Conservation (phyloP, 129 eudicot genomes). For the Deinandra increscens region DNA sequence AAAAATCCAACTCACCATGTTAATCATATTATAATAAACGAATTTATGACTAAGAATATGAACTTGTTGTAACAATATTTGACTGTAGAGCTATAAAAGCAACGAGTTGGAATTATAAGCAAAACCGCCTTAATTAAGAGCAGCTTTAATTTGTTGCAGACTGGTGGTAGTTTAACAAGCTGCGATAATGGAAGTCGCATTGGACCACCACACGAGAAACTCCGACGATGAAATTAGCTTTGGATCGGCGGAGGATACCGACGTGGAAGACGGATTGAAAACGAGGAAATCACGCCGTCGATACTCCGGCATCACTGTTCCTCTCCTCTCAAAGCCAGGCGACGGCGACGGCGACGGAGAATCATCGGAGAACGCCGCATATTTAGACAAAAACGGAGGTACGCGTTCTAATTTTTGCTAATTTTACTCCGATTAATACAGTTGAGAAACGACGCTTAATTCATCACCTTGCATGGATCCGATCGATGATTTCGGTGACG, state of each 20-base stretch:
- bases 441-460: conserved; percentile 1
- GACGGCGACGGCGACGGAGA: conserved; percentile 18
- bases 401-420: neutral
- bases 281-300: conserved; percentile 21
- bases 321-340: conserved; percentile 16
- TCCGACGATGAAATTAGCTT: neutral
- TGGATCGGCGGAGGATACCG: conserved; percentile 15
- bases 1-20: no score
- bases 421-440: neutral
- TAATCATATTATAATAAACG: neutral
- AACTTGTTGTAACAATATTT: conserved; percentile 18
- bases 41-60: neutral
- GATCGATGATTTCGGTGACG: conserved; percentile 2
- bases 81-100: conserved; percentile 20
- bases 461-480: conserved; percentile 30
- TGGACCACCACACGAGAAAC: neutral
- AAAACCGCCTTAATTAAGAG: neutral
- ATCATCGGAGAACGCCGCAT: conserved; percentile 17
- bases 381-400: conserved; percentile 42
- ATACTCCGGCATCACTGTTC: neutral
- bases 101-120: no score
- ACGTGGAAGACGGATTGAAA: conserved; percentile 28
- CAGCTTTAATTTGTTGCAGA: conserved; percentile 18
- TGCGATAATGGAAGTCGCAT: conserved; percentile 29
- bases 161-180: conserved; percentile 17